Conservation (phyloP, 805 yeast species). For the Cyberlindnera sargentensis region DNA sequence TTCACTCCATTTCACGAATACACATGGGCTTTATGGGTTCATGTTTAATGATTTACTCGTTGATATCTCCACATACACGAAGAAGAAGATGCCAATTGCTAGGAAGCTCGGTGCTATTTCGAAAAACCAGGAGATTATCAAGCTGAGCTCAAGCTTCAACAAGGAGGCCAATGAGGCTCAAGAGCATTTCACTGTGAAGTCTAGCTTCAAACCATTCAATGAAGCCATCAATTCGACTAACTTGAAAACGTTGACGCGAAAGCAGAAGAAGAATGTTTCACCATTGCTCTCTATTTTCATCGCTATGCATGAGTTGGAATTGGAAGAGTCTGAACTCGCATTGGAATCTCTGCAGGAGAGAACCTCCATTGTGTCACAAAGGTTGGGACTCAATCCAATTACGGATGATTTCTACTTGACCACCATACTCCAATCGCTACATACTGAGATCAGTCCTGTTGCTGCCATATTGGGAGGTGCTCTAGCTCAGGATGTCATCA, state of each 20-base stretch:
- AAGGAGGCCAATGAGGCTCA: constrained; percentile 28
- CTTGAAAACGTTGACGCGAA: constrained; percentile 23
- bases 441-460: constrained; percentile 70
- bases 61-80: constrained; percentile 50
- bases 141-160: constrained; percentile 27
- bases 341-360: constrained; percentile 24
- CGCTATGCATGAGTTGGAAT: constrained; percentile 48
- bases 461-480: constrained; percentile 88
- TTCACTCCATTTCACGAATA: constrained; percentile 62
- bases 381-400: constrained; percentile 35
- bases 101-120: constrained; percentile 46
- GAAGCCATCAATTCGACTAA: constrained; percentile 26
- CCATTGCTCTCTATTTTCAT: constrained; percentile 51
- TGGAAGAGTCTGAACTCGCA: constrained; percentile 19
- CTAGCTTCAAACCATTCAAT: constrained; percentile 30
- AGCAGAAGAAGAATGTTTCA: constrained; percentile 41
- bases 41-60: constrained; percentile 70
- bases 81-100: constrained; percentile 40
- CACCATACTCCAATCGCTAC: constrained; percentile 38
- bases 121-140: constrained; percentile 34
- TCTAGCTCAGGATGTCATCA: constrained; percentile 84
- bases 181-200: constrained; percentile 33
- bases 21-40: constrained; percentile 80
- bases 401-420: constrained; percentile 36
- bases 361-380: constrained; percentile 27